Conservation (phyloP, 2,329 filamentous ascomycete species). For the Aspergillus sp. region DNA sequence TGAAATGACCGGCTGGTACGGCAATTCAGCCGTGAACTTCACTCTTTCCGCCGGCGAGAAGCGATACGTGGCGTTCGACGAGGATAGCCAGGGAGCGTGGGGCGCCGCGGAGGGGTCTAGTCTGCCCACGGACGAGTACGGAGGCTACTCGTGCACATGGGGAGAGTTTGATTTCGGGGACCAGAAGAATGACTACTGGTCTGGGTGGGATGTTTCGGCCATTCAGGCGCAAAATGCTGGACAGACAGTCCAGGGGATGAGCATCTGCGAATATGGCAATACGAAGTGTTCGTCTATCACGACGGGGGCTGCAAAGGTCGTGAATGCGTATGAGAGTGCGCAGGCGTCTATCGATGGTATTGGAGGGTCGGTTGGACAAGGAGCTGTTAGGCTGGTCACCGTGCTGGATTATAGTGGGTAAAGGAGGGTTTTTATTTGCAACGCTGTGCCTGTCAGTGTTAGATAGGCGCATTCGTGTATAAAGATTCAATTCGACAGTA, state of each 20-base stretch:
- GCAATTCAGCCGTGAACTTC: constrained; percentile 32
- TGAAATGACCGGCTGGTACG: constrained; percentile 39
- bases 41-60: constrained; percentile 30
- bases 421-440: neutral
- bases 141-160: constrained; percentile 39
- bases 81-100: constrained; percentile 39
- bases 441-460: constrained; percentile 4
- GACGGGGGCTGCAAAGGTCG: constrained; percentile 19
- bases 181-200: constrained; percentile 33
- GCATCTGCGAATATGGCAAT: constrained; percentile 29
- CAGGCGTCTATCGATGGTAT: constrained; percentile 32
- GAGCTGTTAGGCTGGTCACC: constrained; percentile 30
- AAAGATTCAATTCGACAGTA: neutral
- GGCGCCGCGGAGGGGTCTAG: constrained; percentile 27
- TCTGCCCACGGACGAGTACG: constrained; percentile 30
- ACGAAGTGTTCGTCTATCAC: constrained; percentile 31
- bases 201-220: constrained; percentile 42
- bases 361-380: constrained; percentile 31
- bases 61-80: constrained; percentile 39
- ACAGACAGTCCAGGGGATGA: constrained; percentile 35
- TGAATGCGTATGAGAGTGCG: constrained; percentile 28
- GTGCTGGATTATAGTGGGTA: constrained; percentile 27
- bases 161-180: constrained; percentile 41
- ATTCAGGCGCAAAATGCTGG: constrained; percentile 34
- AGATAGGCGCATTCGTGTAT: neutral